Evolutionary conservation across 768 basidiomycete genomes (phyloP).

Genomic region (Trametes gibbosa): DNA sequence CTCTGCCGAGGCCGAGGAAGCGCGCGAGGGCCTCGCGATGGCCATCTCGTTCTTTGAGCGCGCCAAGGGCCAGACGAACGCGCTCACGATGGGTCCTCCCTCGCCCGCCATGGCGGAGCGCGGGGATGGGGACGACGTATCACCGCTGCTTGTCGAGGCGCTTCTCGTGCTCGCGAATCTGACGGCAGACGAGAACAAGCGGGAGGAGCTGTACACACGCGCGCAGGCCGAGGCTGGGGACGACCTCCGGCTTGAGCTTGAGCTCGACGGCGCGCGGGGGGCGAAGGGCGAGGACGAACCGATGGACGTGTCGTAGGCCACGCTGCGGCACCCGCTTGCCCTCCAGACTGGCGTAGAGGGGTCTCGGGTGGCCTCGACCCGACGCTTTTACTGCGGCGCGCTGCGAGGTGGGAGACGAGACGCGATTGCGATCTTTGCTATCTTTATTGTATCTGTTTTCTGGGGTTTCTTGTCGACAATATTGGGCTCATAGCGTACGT

Average conservation of each 20-base stretch:
- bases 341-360: no score
- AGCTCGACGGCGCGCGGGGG: neutral
- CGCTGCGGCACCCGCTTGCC: neutral
- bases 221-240: conserved; percentile 50
- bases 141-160: conserved; percentile 48
- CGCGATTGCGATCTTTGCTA: no score
- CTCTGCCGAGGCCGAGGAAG: conserved; percentile 53
- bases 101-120: neutral
- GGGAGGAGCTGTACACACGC: conserved; percentile 51
- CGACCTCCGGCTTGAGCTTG: conserved; percentile 32
- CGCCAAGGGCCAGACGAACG: conserved; percentile 23
- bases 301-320: conserved; percentile 4
- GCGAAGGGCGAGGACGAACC: neutral
- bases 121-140: conserved; percentile 15
- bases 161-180: conserved; percentile 59
- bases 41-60: conserved; percentile 39
- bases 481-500: no score
- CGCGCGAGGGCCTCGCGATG: conserved; percentile 46
- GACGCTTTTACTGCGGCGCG: no score
- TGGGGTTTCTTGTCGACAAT: no score
- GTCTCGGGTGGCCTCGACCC: neutral
- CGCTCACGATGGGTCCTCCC: neutral
- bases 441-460: no score
- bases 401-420: no score
- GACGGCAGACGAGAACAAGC: conserved; percentile 43